These are phyloP conservation scores for Botryosphaeria dothidea DNA, from an alignment of 2,329 filamentous ascomycete species.

Conservation along the genomic window DNA sequence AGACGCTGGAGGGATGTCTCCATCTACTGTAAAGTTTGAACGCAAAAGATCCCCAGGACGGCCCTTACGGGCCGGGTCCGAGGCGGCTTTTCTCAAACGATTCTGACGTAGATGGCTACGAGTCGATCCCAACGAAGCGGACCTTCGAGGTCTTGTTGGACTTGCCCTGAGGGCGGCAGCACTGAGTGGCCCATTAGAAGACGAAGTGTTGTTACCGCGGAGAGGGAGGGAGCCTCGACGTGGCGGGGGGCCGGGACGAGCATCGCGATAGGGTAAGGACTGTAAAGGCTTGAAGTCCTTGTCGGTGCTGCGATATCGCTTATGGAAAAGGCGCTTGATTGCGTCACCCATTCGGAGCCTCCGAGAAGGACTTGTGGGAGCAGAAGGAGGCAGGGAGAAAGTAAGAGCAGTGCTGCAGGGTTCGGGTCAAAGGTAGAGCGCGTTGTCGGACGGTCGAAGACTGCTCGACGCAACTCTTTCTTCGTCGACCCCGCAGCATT, in stretches of 20 bases:
- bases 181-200: neutral
- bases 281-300: neutral
- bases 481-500: neutral
- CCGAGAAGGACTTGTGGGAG: neutral
- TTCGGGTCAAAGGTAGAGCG: neutral
- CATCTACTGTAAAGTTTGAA: neutral
- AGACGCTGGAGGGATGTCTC: neutral
- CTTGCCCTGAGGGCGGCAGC: neutral
- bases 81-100: neutral
- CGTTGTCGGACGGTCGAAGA: neutral
- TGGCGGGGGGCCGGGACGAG: neutral
- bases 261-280: neutral
- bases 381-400: neutral
- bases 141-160: neutral
- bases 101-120: neutral
- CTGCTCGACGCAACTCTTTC: neutral
- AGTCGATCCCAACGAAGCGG: neutral
- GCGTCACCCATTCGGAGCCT: conserved; percentile 3
- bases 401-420: neutral
- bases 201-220: neutral
- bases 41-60: neutral
- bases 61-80: neutral
- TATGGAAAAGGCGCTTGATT: conserved; percentile 9
- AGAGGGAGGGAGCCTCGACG: neutral
- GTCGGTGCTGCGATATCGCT: neutral